These are phyloP conservation scores for Saccharomyces hybrid DNA, from an alignment of 1,139 yeast species.

Conservation along the genomic window DNA sequence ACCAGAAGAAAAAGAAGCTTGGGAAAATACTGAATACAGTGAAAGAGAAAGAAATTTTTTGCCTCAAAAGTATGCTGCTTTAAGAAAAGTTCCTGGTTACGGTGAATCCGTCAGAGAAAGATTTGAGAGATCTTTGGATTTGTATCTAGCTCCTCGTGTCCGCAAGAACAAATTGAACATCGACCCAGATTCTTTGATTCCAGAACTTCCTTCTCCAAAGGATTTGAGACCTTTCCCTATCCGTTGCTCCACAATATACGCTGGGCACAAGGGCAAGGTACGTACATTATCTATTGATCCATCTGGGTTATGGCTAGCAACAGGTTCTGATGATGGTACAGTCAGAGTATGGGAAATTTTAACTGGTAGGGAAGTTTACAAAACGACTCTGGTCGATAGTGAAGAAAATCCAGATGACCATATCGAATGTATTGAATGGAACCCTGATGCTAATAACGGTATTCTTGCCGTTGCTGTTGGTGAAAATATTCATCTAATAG, in stretches of 20 bases:
- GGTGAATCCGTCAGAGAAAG: slow-evolving; percentile 77
- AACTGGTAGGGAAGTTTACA: slow-evolving; percentile 88
- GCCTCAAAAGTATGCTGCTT: slow-evolving; percentile 73
- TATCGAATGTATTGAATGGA: slow-evolving; percentile 83
- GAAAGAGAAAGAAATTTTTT: slow-evolving; percentile 75
- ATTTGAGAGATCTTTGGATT: slow-evolving; percentile 88
- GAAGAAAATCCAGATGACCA: slow-evolving; percentile 52
- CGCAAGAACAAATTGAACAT: slow-evolving; percentile 85
- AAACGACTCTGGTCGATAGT: slow-evolving; percentile 42
- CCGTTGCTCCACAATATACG: slow-evolving; percentile 72
- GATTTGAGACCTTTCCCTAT: slow-evolving; percentile 98
- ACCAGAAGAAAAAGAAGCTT: slow-evolving; percentile 68
- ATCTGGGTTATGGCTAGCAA: slow-evolving; percentile 88
- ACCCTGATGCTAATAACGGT: slow-evolving; percentile 68
- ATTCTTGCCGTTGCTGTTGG: slow-evolving; percentile 81
- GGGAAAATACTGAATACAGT: slow-evolving; percentile 64
- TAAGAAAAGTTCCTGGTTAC: slow-evolving; percentile 93
- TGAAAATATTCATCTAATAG: slow-evolving; percentile 65
- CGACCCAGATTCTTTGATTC: slow-evolving; percentile 92
- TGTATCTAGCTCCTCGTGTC: slow-evolving; percentile 92
- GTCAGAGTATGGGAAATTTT: slow-evolving; percentile 94
- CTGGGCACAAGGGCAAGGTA: slow-evolving; percentile 77
- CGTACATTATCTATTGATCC: slow-evolving; percentile 83
- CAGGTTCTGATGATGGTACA: slow-evolving; percentile 95
- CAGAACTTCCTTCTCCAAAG: slow-evolving; percentile 93